These are phyloP conservation scores for Podosphaera aphanis DNA, from an alignment of 2,329 filamentous ascomycete genomes.

Conservation along the genomic window DNA sequence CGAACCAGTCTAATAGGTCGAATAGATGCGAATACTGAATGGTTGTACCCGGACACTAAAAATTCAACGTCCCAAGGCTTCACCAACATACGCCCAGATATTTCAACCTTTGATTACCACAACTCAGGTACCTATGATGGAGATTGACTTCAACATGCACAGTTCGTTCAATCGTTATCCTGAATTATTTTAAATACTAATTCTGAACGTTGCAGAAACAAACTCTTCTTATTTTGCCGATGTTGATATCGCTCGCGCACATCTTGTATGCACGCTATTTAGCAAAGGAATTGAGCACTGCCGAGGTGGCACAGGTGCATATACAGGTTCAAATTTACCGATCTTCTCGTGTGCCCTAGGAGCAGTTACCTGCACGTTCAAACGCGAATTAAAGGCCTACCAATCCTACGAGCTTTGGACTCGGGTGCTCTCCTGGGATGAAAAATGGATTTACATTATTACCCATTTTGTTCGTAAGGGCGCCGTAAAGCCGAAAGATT, in stretches of 20 bases:
- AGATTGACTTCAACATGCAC: constrained; percentile 52
- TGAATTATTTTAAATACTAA: constrained; percentile 39
- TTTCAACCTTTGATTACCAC: constrained; percentile 38
- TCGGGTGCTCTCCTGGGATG: constrained; percentile 51
- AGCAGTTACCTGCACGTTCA: constrained; percentile 52
- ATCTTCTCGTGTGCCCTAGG: constrained; percentile 42
- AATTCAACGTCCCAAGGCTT: constrained; percentile 20
- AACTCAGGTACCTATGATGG: constrained; percentile 33
- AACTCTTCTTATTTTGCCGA: constrained; percentile 50
- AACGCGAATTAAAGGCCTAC: constrained; percentile 46
- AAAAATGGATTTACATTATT: constrained; percentile 60
- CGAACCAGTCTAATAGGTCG: background rate
- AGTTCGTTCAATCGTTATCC: constrained; percentile 40
- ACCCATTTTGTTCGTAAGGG: constrained; percentile 49
- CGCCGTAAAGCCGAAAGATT: constrained; percentile 29
- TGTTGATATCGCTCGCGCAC: constrained; percentile 51
- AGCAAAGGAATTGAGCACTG: constrained; percentile 27
- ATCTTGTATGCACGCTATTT: constrained; percentile 49
- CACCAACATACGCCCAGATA: constrained; percentile 21
- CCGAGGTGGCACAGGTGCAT: constrained; percentile 9
- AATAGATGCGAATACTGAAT: constrained; percentile 16
- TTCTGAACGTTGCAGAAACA: constrained; percentile 40
- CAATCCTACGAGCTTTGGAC: constrained; percentile 52
- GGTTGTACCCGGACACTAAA: constrained; percentile 22
- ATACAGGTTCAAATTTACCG: constrained; percentile 17